Percentiles rank a stretch among this genome's conserved stretches.
Conservation (phyloP, 1,139 yeast species). For the Pneumocystis canis region DNA sequence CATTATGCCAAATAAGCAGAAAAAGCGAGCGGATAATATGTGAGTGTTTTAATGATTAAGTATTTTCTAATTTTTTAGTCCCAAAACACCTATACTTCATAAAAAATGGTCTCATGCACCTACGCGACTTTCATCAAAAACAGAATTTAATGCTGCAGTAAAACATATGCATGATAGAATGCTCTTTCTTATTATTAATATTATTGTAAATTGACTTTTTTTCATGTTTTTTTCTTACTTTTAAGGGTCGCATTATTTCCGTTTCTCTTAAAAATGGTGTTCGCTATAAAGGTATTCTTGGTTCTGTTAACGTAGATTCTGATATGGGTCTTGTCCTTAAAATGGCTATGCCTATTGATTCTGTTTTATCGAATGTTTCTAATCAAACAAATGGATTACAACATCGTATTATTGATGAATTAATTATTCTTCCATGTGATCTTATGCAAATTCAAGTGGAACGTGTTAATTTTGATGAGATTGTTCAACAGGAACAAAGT, state of each 20-base stretch:
- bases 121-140: slow-evolving; percentile 8
- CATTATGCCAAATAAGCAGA: neutral
- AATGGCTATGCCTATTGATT: neutral
- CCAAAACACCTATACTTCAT: neutral
- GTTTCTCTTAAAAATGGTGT: neutral
- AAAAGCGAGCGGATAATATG: neutral
- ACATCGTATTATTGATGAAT: neutral
- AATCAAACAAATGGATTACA: neutral
- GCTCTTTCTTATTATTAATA: slow-evolving; percentile 35
- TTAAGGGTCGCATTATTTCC: neutral
- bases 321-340: slow-evolving; percentile 2
- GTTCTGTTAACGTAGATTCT: neutral
- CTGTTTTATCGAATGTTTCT: neutral
- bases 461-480: slow-evolving; percentile 18
- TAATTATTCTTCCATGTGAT: neutral
- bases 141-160: slow-evolving; percentile 13
- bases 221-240: neutral
- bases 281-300: neutral
- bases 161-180: slow-evolving; percentile 35
- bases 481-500: neutral
- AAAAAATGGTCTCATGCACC: neutral
- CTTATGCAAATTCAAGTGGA: neutral
- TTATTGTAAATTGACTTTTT: slow-evolving; percentile 28
- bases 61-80: neutral
- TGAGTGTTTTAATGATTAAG: neutral